Conservation (phyloP, 345 rosid species). For the Lagerstroemia speciosa region DNA sequence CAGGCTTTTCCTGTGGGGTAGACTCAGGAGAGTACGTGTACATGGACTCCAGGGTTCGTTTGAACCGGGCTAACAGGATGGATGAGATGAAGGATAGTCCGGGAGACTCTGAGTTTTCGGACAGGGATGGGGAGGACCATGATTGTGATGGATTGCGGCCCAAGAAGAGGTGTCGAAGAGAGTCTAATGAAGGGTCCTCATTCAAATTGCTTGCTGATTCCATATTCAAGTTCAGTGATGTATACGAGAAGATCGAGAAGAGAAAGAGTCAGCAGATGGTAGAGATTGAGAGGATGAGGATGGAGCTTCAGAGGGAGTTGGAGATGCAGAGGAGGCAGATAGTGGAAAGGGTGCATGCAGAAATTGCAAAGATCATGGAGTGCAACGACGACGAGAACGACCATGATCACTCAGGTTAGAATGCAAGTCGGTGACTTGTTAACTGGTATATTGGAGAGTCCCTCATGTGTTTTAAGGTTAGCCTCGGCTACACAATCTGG, state of each 20-base stretch:
- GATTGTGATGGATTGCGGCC: constrained; percentile 69
- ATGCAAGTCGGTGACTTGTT: constrained; percentile 40
- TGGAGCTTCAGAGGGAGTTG: constrained; percentile 80
- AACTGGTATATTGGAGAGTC: background rate
- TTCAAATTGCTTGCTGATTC: constrained; percentile 76
- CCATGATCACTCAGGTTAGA: constrained; percentile 45
- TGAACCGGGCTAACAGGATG: constrained; percentile 63
- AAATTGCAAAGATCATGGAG: constrained; percentile 63
- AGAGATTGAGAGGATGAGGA: constrained; percentile 91
- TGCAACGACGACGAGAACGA: constrained; percentile 43
- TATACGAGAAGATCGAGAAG: constrained; percentile 89
- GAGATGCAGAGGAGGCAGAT: constrained; percentile 87
- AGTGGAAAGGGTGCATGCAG: constrained; percentile 68
- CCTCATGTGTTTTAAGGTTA: background rate
- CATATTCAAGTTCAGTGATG: constrained; percentile 63
- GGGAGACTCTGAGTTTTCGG: constrained; percentile 50
- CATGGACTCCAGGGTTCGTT: constrained; percentile 52
- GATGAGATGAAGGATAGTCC: constrained; percentile 95
- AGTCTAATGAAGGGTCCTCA: constrained; percentile 44
- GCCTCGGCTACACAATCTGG: background rate
- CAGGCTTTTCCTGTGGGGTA: constrained; percentile 79
- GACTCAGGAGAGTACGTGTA: constrained; percentile 85
- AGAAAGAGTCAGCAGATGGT: constrained; percentile 74
- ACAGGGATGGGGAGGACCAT: constrained; percentile 35
- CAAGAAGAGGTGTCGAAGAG: constrained; percentile 58